Percentiles rank a stretch among this genome's conserved stretches.
These are phyloP conservation scores for Teratosphaeria pseudoeucalypti DNA, from an alignment of 2,329 filamentous ascomycete genomes.

Conservation along the genomic window DNA sequence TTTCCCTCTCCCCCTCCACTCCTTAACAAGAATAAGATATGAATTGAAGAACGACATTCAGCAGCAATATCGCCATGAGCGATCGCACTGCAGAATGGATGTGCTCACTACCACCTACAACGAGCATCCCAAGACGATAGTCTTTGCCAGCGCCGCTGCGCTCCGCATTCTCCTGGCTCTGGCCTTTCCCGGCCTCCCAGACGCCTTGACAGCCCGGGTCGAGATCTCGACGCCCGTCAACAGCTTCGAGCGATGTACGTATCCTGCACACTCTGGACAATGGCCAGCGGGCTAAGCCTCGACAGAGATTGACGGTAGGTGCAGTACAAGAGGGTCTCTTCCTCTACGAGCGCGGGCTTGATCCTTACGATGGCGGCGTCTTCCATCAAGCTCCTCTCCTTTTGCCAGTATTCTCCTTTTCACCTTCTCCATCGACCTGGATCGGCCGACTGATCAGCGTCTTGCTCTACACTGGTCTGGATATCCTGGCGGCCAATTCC, in stretches of 20 bases:
- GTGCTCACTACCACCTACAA: conserved; percentile 15
- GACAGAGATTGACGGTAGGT: conserved; percentile 19
- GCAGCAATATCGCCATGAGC: not conserved
- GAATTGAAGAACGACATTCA: not conserved
- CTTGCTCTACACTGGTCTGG: conserved; percentile 68
- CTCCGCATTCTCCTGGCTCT: conserved; percentile 72
- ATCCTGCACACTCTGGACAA: not conserved
- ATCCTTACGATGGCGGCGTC: conserved; percentile 89
- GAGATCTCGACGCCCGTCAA: conserved; percentile 95
- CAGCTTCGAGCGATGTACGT: conserved; percentile 90
- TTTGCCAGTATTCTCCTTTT: conserved; percentile 78
- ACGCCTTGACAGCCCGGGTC: conserved; percentile 78
- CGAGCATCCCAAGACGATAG: conserved; percentile 42
- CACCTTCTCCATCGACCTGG: conserved; percentile 58
- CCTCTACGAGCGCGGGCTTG: conserved; percentile 90
- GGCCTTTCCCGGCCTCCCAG: conserved; percentile 71
- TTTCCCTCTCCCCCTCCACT: not conserved
- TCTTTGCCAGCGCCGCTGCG: conserved; percentile 67
- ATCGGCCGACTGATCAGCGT: conserved; percentile 48
- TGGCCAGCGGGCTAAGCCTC: conserved; percentile 6
- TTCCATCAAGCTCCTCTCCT: conserved; percentile 73
- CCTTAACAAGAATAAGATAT: not conserved
- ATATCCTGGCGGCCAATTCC: conserved; percentile 72
- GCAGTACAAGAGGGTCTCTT: conserved; percentile 93
- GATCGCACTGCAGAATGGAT: conserved; percentile 3